Evolutionary conservation across 176 grass and related monocot genomes (phyloP), one percentile per base, ranked within the genome.

Genomic region (Hyparrhenia diplandra): DNA sequence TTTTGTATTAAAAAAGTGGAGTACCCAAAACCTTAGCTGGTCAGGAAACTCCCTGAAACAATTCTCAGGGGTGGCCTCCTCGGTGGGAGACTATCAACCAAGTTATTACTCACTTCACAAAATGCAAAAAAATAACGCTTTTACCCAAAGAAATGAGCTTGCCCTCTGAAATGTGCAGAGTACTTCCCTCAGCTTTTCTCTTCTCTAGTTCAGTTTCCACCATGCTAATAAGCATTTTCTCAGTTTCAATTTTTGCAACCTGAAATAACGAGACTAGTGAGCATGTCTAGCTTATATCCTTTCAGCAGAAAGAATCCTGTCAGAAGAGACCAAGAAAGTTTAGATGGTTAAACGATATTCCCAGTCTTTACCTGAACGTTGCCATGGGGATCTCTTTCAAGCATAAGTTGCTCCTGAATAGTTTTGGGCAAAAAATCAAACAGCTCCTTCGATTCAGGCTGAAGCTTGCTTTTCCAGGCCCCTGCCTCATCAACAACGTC

Each of bases 111-210:
- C 23, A 59, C 10, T 25, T 59, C 55, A 59, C 47, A 25, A 84
- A 55, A 16, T 85, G 21, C 0, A 77, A 57, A 6, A n/a, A 45
- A 46, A 29, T 24, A 28, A 21, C 43, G 36, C 67, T 80, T n/a
- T n/a, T 88, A 99, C 97, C 97, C 97, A 90, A 99, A 99, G 86
- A 99, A 99, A 80, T 99, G 97, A 85, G 97, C 90, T 64, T 99
- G 93, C 23, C 97, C 93, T 88, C 90, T 91, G 82, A 99, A 96
- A 71, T 93, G 75, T 58, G 88, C 83, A 1, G 80, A 31, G 86
- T 99, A 99, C 76, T 84, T 90, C 37, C 97, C 62, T 86, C 89
- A 37, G 73, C 80, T 83, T 86, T 99, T 73, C 97, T 96, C 67
- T 99, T 99, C 82, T 93, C 92, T 79, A 99, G 81, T 80, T 99